Conservation (phyloP, 2,329 filamentous ascomycete genomes). For the Arthrobotrys sinensis region DNA sequence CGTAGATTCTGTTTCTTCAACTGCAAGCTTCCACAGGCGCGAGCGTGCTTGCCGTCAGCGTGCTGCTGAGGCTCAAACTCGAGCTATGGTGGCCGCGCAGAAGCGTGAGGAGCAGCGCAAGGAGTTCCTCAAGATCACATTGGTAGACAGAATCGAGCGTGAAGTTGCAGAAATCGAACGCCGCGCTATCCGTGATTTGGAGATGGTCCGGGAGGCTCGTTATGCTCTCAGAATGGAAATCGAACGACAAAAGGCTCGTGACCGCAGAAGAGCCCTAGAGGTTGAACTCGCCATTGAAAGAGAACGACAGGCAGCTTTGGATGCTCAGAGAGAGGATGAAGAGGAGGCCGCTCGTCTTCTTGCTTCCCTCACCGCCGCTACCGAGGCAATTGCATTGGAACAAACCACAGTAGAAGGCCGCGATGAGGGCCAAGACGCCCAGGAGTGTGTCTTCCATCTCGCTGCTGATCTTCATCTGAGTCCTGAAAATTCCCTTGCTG, state of each 20-base stretch:
- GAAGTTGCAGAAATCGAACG: constrained; percentile 59
- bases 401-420: background rate
- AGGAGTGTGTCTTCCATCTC: constrained; percentile 56
- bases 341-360: constrained; percentile 50
- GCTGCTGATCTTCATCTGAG: constrained; percentile 33
- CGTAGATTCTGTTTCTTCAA: constrained; percentile 51
- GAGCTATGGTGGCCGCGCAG: constrained; percentile 53
- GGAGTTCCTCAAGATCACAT: constrained; percentile 51
- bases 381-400: constrained; percentile 33
- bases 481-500: constrained; percentile 12
- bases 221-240: constrained; percentile 59
- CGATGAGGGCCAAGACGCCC: constrained; percentile 21
- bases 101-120: constrained; percentile 51
- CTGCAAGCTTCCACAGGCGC: constrained; percentile 42
- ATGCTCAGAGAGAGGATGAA: constrained; percentile 55
- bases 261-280: constrained; percentile 53
- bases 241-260: constrained; percentile 54
- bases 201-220: constrained; percentile 58
- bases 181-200: constrained; percentile 55
- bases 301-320: constrained; percentile 53
- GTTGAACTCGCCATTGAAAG: constrained; percentile 54
- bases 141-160: constrained; percentile 56
- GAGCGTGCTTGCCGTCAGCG: constrained; percentile 29
- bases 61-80: constrained; percentile 41
- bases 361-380: constrained; percentile 55